Conservation (phyloP, 495 filamentous ascomycete species). For the Neurospora sp. region DNA sequence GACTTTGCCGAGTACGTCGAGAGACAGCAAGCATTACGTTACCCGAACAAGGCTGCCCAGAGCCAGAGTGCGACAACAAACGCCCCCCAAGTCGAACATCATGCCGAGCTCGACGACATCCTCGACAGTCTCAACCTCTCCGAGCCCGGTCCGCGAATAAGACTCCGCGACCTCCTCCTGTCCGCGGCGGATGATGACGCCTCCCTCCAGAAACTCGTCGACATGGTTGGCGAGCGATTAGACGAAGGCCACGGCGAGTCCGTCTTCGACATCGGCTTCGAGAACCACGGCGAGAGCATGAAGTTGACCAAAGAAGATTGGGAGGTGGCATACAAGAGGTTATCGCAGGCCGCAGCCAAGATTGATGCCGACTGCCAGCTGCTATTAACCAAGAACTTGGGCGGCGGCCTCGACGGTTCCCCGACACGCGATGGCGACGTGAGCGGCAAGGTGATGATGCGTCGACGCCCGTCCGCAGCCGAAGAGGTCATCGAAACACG, state of each 20-base stretch:
- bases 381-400: conserved; percentile 76
- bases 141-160: conserved; percentile 57
- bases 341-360: conserved; percentile 55
- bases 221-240: conserved; percentile 57
- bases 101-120: conserved; percentile 84
- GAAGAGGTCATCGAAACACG: conserved; percentile 93
- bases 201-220: conserved; percentile 42
- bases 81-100: conserved; percentile 42
- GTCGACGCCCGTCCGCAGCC: conserved; percentile 58
- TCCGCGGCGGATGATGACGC: conserved; percentile 48
- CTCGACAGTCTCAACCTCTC: conserved; percentile 76
- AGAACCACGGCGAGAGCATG: conserved; percentile 92
- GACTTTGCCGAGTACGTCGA: conserved; percentile 98
- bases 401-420: conserved; percentile 57
- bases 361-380: conserved; percentile 65
- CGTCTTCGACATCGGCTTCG: conserved; percentile 84
- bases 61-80: conserved; percentile 25
- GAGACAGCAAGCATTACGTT: conserved; percentile 68
- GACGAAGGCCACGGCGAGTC: conserved; percentile 84
- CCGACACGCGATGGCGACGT: conserved; percentile 59
- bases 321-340: conserved; percentile 57
- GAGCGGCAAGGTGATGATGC: conserved; percentile 75
- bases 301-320: conserved; percentile 68
- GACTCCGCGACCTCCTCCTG: conserved; percentile 69
- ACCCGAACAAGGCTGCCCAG: conserved; percentile 32